phyloP scores from a whole-genome alignment of 139 green algal genomes.

The Chlamydomonas sp. region DNA sequence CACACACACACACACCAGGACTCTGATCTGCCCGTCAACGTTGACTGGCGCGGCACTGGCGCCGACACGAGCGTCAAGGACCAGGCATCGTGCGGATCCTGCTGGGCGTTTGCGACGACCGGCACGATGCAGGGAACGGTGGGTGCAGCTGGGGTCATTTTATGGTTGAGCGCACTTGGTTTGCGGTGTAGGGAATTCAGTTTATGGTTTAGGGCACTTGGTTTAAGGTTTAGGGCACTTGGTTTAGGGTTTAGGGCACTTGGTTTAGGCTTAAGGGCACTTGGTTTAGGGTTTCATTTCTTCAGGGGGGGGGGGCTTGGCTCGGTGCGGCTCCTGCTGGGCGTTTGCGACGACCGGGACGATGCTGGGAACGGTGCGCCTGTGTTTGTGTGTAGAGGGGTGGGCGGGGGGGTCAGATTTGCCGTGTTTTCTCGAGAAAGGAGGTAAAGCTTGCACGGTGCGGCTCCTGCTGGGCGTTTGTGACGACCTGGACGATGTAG shows the following conservation, averaged over 20 bases:
- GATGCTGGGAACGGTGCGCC: conserved; percentile 38
- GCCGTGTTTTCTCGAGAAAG: not conserved
- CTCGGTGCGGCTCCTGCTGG: not conserved
- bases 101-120: conserved; percentile 28
- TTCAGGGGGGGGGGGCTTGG: not conserved
- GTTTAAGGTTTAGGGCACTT: no score
- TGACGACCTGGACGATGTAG: conserved; percentile 34
- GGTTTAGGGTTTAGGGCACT: no score
- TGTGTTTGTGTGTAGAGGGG: no score
- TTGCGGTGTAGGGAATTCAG: no score
- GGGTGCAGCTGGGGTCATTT: no score
- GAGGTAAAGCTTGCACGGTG: not conserved
- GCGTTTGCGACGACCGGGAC: conserved; percentile 33
- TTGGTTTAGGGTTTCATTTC: no score
- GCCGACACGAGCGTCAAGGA: conserved; percentile 50
- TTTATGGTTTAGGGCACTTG: no score
- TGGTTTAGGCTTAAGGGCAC: not conserved
- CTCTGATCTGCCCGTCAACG: conserved; percentile 24
- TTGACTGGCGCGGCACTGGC: conserved; percentile 51
- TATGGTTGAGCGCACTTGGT: not conserved
- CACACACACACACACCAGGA: no score
- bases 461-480: conserved; percentile 23
- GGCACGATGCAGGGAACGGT: not conserved
- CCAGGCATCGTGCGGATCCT: conserved; percentile 54
- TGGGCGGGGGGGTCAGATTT: no score